Conservation (phyloP, 2,329 filamentous ascomycete species). For the Ampelomyces quisqualis region DNA sequence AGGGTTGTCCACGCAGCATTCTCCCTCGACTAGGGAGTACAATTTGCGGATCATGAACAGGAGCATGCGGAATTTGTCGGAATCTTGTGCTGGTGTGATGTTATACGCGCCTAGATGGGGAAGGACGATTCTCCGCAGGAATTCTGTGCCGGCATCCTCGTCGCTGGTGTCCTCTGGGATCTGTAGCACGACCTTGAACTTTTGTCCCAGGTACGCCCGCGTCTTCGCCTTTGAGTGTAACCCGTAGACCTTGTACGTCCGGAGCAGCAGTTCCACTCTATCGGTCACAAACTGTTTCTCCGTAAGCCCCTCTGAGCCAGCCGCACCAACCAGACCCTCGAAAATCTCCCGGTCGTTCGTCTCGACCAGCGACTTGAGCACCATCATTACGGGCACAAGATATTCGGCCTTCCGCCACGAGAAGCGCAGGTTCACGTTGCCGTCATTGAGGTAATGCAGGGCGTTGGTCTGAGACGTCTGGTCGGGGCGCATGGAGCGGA, state of each 20-base stretch:
- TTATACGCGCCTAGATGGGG: conserved; percentile 86
- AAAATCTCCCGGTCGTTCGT: conserved; percentile 97
- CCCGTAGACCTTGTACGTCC: conserved; percentile 89
- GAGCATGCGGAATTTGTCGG: conserved; percentile 90
- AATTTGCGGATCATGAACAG: conserved; percentile 96
- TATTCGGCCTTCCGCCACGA: conserved; percentile 98
- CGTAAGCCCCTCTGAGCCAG: conserved; percentile 72
- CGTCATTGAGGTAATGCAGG: conserved; percentile 91
- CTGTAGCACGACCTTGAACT: conserved; percentile 85
- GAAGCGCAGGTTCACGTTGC: conserved; percentile 95
- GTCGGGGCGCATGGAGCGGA: conserved; percentile 91
- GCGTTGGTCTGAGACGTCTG: conserved; percentile 98
- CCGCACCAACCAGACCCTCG: conserved; percentile 81
- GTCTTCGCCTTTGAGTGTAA: conserved; percentile 81
- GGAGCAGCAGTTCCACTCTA: conserved; percentile 84
- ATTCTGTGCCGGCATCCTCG: conserved; percentile 87
- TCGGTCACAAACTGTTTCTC: conserved; percentile 91
- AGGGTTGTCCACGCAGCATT: conserved; percentile 91
- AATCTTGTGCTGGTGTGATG: conserved; percentile 79
- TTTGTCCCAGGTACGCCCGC: conserved; percentile 81
- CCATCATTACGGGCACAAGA: conserved; percentile 94
- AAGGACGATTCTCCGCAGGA: conserved; percentile 83
- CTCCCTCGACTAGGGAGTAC: conserved; percentile 87
- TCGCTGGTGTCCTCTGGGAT: conserved; percentile 82
- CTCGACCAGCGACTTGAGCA: conserved; percentile 90